Evolutionary conservation across 2,329 filamentous ascomycete species (phyloP), one percentile per base, ranked within the genome.

Genomic region (Colletotrichum sp.): DNA sequence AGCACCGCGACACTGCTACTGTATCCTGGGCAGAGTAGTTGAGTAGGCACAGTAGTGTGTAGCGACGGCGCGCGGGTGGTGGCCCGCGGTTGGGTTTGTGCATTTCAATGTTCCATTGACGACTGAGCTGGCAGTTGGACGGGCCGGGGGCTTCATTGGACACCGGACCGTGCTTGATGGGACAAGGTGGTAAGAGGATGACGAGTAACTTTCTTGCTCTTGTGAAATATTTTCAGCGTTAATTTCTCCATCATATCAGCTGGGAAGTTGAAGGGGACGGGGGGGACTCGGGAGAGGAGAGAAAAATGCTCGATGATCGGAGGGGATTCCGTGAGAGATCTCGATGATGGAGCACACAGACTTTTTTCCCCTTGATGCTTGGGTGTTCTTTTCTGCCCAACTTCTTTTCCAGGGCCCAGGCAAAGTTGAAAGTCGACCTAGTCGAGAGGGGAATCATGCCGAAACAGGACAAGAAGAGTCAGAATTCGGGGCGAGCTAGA

Each of bases 401-500:
- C 36, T 32, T 24, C 18, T 21, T 36, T 28, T 36, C 34, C n/a
- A 44, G 32, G 62, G 34, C 62, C 62, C 62, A 63, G 18, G 59
- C 28, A 30, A 36, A 36, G 32, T 34, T 4, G 34, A 39, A 64
- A 39, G 32, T 62, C 62, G 62, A 62, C 62, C 34, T 64, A 39
- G 62, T 28, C 32, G 60, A n/a, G 32, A 32, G 32, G 34, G 57
- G 57, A 57, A 64, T 59, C 34, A 69, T 65, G 64, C 71, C 74
- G 52, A 49, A 52, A 72, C 55, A 30, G 74, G 74, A 65, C 16
- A 76, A 34, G 65, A 34, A 70, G 24, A 59, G 57, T 73, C 44
- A 70, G 57, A 59, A 70, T 73, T 57, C 57, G 59, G 65, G 34
- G 65, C 59, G 71, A 73, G 70, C 70, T 74, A 74, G 74, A 74